Evolutionary conservation across 441 rosid genomes (phyloP).

Genomic region (Pelargonium citronellum): DNA sequence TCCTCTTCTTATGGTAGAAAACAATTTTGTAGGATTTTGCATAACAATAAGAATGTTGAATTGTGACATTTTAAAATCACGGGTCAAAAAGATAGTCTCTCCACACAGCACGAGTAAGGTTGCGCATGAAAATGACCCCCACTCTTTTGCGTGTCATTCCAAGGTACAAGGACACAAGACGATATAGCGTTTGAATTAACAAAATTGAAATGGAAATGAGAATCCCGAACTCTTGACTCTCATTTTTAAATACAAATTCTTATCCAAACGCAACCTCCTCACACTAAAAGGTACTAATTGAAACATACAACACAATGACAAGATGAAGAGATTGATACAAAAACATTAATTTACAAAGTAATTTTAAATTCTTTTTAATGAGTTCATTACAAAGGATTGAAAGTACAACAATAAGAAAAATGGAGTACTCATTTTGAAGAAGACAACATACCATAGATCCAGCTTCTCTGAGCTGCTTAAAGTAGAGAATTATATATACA

Average conservation of each 20-base stretch:
- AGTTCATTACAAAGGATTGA: background rate
- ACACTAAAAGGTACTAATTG: no score
- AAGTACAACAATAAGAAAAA: background rate
- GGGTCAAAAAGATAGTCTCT: no score
- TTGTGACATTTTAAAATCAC: no score
- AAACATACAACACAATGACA: background rate
- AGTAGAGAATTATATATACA: background rate
- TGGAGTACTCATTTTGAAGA: background rate
- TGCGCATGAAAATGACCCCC: background rate
- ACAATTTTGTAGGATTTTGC: background rate
- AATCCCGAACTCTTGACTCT: no score
- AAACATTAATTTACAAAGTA: background rate
- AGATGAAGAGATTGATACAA: background rate
- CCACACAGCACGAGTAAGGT: no score
- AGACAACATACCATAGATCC: background rate
- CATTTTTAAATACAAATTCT: no score
- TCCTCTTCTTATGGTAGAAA: background rate
- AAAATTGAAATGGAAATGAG: no score
- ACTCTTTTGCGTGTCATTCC: background rate
- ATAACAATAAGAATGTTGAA: no score
- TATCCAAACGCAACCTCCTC: background rate
- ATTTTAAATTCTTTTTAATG: background rate
- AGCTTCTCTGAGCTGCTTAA: conserved; percentile 12
- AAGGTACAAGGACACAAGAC: background rate
- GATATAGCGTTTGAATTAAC: no score